Percentiles rank a stretch among this genome's conserved stretches.
Evolutionary conservation across 75 land plant species (phyloP).

Genomic region (Sequoia sempervirens): DNA sequence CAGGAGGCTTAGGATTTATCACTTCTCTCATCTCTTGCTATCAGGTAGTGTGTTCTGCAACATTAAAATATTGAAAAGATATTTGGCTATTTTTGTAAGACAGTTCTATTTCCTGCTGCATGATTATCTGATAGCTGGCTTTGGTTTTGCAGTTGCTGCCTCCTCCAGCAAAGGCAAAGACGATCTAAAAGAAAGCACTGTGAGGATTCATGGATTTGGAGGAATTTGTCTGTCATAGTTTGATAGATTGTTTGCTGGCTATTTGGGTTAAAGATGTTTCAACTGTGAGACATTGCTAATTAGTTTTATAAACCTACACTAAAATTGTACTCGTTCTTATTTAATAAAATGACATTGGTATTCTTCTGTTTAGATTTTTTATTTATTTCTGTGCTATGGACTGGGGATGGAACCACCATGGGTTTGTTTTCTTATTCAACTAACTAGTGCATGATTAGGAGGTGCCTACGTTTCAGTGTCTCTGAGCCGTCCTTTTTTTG

Average conservation of each 20-base stretch:
- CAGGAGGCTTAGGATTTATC: constrained; percentile 56
- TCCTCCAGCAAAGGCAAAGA: constrained; percentile 20
- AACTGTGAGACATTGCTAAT: background rate
- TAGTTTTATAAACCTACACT: background rate
- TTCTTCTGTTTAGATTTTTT: background rate
- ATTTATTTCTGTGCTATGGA: background rate
- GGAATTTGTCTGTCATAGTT: background rate
- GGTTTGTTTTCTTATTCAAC: background rate
- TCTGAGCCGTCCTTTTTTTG: background rate
- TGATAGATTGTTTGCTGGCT: background rate
- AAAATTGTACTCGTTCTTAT: background rate
- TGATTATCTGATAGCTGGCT: background rate
- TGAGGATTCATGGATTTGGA: background rate
- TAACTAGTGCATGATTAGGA: background rate
- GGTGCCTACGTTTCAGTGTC: background rate
- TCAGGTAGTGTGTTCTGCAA: constrained; percentile 34
- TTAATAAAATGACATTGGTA: background rate
- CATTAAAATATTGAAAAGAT: background rate
- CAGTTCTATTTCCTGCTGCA: background rate
- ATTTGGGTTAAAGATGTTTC: background rate
- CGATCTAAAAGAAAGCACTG: constrained; percentile 2
- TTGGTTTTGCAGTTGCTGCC: constrained; percentile 27
- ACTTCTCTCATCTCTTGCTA: constrained; percentile 68
- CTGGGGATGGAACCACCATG: background rate
- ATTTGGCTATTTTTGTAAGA: background rate